Base-by-base conservation (phyloP, 306 rosid species). In the Astragalus glycyphyllos region DNA sequence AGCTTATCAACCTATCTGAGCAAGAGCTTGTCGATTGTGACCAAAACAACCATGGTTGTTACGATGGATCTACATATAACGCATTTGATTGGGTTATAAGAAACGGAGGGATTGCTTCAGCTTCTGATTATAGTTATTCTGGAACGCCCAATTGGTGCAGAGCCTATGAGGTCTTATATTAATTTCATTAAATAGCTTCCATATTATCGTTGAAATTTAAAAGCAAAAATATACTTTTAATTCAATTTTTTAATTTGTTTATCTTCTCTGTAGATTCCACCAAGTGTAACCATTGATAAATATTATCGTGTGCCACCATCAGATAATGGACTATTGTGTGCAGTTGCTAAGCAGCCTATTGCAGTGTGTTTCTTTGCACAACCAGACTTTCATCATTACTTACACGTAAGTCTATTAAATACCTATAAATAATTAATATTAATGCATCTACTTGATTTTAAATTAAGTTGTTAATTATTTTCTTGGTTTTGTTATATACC, bases 261-360 rank as follows among this genome's bases (percentile, higher is more conserved):
- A 53, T 7, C 10, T 3, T 60, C 11, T 11, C 10, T 2, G 7
- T 57, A 77, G 81, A 45, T 13, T 31, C 59, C 2, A 40, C 69
- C 15, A 1, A 40, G 5, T 42, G 37, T 37, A 14, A 14, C 6
- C 42, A 54, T 60, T 56, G 15, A 81, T 34, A 60, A 83, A 31
- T 79, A 81, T 60, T 14, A 50, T 72, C 81, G 57, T 12, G 84
- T 81, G 5, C 75, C 57, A 15, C 57, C 50, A 69, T 80, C 92
- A 45, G 88, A 87, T 0, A 0, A 48, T 0, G 84, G 60, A 53
- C 77, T 87, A 8, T 40, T 83, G 44, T 83, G 83, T 64, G 86
- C 89, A 4, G 13, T 74, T 4, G 80, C 71, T 62, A 77, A 61
- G 23, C 89, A 87, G 9, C 92, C 92, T 48, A 7, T 85, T 51